Percentiles rank a stretch among this genome's conserved stretches.
phyloP scores from a whole-genome alignment of 208 protist species.

The Histomonas meleagridis region DNA sequence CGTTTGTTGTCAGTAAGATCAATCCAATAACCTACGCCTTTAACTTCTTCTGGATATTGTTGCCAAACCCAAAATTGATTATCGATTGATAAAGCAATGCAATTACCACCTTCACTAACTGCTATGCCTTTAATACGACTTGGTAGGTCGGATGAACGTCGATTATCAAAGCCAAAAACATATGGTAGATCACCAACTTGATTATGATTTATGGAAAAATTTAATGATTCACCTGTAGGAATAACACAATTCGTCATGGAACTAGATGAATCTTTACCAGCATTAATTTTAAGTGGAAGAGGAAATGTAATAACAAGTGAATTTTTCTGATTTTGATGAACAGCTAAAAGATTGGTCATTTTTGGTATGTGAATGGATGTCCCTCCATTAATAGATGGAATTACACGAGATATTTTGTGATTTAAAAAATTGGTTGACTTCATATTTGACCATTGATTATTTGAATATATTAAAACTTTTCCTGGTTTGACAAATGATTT shows the following conservation, averaged over 20 bases:
- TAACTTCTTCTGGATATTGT: not conserved
- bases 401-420: not conserved
- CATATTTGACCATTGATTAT: not conserved
- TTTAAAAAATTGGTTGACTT: not conserved
- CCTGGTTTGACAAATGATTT: not conserved
- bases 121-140: not conserved
- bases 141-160: not conserved
- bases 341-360: not conserved
- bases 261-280: too few species aligned
- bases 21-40: not conserved
- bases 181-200: not conserved
- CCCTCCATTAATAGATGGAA: not conserved
- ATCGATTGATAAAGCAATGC: not conserved
- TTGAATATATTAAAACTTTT: not conserved
- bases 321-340: not conserved
- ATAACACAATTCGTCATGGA: not conserved
- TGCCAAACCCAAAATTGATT: slow-evolving; percentile 35
- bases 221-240: not conserved
- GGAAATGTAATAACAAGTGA: not conserved
- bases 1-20: not conserved
- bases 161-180: too few species aligned
- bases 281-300: not conserved
- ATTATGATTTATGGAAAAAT: not conserved
- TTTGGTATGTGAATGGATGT: not conserved
- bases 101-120: not conserved